Evolutionary conservation across 2,329 filamentous ascomycete genomes (phyloP), one percentile per base, ranked within the genome.

Genomic region (Ophiocordyceps australis): DNA sequence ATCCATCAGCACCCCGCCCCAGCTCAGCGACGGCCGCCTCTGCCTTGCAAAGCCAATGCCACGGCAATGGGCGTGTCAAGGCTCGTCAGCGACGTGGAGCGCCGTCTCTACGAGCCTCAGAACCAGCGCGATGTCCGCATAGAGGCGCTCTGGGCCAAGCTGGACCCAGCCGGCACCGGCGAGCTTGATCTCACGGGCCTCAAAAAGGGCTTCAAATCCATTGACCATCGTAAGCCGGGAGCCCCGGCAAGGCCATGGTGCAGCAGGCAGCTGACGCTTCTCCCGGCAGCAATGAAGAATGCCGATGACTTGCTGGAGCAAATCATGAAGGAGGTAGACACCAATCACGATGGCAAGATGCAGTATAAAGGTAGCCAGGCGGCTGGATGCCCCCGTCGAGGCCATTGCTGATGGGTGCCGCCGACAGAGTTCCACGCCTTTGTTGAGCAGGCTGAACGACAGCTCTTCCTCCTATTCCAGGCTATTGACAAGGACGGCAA

Each of bases 401-500:
- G 12, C 8, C 24, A 7, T 19, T 11, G 20, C 26, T 32, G 28
- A 32, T 25, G 19, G 9, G 9, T 4, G 11, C 22, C 19, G 13
- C 23, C 18, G 28, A 23, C 35, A 89, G 89, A 98, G 57, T 98
- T 98, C 45, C 75, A 74, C 35, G 64, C 61, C 22, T 95, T 95
- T 44, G 82, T 95, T 43, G 69, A 85, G 41, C 67, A 79, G 31
- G 83, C 89, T 22, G 89, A 98, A 50, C 67, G 67, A 32, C 76
- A 94, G 48, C 68, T 98, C 9, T 74, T 70, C 49, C 50, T 65
- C 28, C 68, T 98, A 14, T 98, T 98, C 54, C 65, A 72, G 39
- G 73, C 69, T 35, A 94, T 98, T 42, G 89, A 98, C 48, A 67
- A 65, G 37, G 76, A 95, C 47, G 61, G 73, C 35, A 79, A 92